A percentile compares a stretch with the other conserved stretches of the same genome.
Evolutionary conservation across 1,284 basidiomycete species (phyloP).

Genomic region (Trametes hirsuta): DNA sequence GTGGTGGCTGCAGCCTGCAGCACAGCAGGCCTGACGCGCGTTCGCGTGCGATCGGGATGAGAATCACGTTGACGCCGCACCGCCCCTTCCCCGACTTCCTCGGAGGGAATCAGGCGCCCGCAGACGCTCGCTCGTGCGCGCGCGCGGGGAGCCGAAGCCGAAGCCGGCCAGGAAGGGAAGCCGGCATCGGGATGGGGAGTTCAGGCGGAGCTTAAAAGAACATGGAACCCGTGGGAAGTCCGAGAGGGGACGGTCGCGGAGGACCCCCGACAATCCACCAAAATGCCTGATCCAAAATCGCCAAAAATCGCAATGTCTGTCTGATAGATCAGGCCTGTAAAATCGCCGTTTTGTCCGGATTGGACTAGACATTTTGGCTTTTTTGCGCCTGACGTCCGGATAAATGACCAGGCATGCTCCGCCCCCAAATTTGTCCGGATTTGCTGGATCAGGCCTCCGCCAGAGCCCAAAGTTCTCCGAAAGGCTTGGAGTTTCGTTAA

Average conservation of each 20-base stretch:
- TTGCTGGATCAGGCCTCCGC: no score
- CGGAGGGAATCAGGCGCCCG: not conserved
- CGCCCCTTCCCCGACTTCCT: conserved; percentile 14
- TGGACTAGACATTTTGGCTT: no score
- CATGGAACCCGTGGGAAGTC: not conserved
- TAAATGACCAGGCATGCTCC: no score
- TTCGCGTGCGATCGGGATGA: not conserved
- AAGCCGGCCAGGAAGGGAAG: conserved; percentile 1
- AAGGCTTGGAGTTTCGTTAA: no score
- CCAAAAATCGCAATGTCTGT: no score
- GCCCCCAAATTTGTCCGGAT: no score
- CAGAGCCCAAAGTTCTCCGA: no score
- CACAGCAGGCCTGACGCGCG: not conserved
- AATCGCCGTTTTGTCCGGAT: no score
- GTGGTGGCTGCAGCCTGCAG: not conserved
- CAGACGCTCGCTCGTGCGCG: not conserved
- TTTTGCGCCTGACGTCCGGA: no score
- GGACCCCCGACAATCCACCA: no score
- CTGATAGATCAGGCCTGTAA: no score
- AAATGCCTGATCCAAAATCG: no score
- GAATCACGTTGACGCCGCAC: conserved; percentile 7
- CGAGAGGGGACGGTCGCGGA: not conserved
- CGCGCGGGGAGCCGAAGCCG: not conserved
- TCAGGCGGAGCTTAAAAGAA: not conserved
- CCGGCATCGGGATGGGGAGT: not conserved